phyloP scores from a whole-genome alignment of 2,329 filamentous ascomycete species.

The Remersonia thermophila region DNA sequence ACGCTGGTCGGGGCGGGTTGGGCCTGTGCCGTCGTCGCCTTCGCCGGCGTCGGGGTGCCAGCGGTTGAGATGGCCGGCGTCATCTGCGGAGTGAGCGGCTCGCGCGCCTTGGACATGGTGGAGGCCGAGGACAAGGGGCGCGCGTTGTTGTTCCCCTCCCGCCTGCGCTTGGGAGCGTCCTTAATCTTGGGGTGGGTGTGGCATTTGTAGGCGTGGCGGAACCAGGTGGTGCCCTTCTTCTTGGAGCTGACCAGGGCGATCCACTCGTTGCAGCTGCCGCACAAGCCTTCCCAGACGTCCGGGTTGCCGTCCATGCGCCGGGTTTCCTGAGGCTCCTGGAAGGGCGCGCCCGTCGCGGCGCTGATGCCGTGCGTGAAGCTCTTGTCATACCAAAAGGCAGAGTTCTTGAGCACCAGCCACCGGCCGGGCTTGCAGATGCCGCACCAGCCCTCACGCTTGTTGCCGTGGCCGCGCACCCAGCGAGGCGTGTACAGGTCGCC shows the following conservation, averaged over 20 bases:
- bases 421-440: conserved; percentile 76
- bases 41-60: conserved; percentile 27
- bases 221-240: conserved; percentile 90
- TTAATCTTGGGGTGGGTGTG: conserved; percentile 62
- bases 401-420: conserved; percentile 83
- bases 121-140: conserved; percentile 29
- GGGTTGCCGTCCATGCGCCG: conserved; percentile 68
- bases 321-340: conserved; percentile 64
- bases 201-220: conserved; percentile 79
- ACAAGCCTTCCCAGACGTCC: conserved; percentile 71
- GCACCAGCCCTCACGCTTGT: conserved; percentile 83
- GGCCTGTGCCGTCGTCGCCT: conserved; percentile 15
- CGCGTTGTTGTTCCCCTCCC: conserved; percentile 46
- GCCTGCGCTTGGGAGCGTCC: conserved; percentile 54
- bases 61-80: conserved; percentile 26
- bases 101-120: conserved; percentile 33
- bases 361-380: conserved; percentile 81
- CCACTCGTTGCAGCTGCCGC: conserved; percentile 69
- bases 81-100: conserved; percentile 35
- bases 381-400: conserved; percentile 88
- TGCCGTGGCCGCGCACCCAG: conserved; percentile 76
- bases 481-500: conserved; percentile 73
- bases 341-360: conserved; percentile 65
- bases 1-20: no score
- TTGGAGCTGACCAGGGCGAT: conserved; percentile 72